Percentiles rank a stretch among this genome's conserved stretches.
Conservation (phyloP, 2,329 filamentous ascomycete genomes). For the Phoma sp. region DNA sequence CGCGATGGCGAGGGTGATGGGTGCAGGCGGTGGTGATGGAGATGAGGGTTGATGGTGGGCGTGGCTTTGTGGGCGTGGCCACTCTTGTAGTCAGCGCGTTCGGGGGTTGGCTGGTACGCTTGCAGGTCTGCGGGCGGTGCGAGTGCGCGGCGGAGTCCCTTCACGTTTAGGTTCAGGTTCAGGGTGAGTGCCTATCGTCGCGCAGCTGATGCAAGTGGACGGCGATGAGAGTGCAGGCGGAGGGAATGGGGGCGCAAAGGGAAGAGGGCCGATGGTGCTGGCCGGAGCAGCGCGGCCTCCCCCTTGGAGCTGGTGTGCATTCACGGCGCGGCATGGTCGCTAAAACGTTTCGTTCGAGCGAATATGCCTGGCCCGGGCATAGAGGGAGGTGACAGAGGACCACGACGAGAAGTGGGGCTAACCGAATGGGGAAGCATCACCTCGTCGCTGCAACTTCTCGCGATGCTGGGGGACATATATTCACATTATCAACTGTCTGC, state of each 20-base stretch:
- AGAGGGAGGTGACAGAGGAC: constrained; percentile 2
- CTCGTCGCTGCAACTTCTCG: not conserved
- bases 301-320: constrained; percentile 16
- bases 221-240: constrained; percentile 7
- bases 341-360: constrained; percentile 10
- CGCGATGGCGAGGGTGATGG: constrained; percentile 23
- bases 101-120: constrained; percentile 16
- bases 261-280: constrained; percentile 9
- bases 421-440: constrained; percentile 1
- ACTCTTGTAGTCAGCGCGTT: constrained; percentile 18
- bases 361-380: constrained; percentile 3
- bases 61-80: constrained; percentile 4
- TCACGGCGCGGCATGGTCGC: constrained; percentile 12
- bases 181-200: constrained; percentile 5
- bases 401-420: not conserved
- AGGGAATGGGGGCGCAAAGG: constrained; percentile 6
- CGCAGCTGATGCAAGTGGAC: constrained; percentile 12
- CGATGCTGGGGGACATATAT: not conserved
- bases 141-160: not conserved
- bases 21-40: constrained; percentile 20
- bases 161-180: not conserved
- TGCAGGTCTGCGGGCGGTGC: constrained; percentile 1
- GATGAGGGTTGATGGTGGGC: constrained; percentile 8
- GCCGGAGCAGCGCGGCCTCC: constrained; percentile 11
- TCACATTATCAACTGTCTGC: not conserved